Conservation (phyloP, 164 flowering plant species). For the Chimonanthus praecox region DNA sequence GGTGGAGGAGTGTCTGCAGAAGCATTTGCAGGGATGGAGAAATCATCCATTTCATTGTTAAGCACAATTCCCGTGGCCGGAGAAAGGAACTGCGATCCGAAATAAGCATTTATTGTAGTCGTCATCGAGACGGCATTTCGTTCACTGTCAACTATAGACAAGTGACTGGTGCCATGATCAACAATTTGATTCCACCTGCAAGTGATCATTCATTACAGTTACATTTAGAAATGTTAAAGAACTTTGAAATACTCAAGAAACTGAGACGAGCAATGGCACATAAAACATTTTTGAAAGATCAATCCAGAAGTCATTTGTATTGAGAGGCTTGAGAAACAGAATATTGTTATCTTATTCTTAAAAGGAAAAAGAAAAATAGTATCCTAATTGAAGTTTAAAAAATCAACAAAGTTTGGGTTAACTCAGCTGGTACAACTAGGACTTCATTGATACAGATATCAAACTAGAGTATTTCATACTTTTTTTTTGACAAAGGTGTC, state of each 20-base stretch:
- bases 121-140: conserved; percentile 74
- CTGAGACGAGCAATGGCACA: neutral
- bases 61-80: conserved; percentile 59
- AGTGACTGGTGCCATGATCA: conserved; percentile 70
- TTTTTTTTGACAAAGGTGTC: too few relatives aligned
- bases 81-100: conserved; percentile 49
- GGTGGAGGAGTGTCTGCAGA: conserved; percentile 32
- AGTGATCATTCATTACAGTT: neutral
- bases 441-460: too few relatives aligned
- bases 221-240: neutral
- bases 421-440: too few relatives aligned
- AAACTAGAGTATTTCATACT: too few relatives aligned
- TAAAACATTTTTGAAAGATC: neutral
- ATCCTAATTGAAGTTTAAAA: too few relatives aligned
- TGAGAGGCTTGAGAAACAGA: neutral
- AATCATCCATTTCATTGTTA: conserved; percentile 80
- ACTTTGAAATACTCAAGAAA: neutral
- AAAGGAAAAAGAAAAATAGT: too few relatives aligned
- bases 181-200: conserved; percentile 53
- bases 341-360: neutral
- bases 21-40: conserved; percentile 41
- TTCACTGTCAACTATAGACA: conserved; percentile 44
- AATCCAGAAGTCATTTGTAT: neutral
- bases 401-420: too few relatives aligned
- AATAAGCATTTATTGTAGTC: conserved; percentile 42